These are phyloP conservation scores for Aspergillus terreus DNA, from an alignment of 2,329 filamentous ascomycete species.

Conservation along the genomic window DNA sequence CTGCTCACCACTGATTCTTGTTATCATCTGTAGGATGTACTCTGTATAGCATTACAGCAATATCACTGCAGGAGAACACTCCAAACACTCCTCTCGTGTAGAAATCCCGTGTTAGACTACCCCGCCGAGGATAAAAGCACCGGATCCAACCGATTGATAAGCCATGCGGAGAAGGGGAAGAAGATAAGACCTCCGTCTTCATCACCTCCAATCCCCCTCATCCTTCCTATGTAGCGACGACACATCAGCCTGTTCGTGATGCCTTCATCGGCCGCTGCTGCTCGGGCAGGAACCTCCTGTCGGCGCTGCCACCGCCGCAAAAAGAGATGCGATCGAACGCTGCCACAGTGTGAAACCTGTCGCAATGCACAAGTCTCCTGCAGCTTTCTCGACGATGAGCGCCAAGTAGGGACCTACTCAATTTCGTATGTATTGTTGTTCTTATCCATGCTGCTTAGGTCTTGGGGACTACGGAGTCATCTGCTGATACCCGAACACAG, in stretches of 20 bases:
- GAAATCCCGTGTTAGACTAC: background rate
- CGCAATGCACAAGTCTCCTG: constrained; percentile 34
- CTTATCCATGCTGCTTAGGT: no score
- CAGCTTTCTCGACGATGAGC: constrained; percentile 41
- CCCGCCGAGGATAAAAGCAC: background rate
- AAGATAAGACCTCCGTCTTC: constrained; percentile 2
- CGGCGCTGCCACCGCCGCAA: constrained; percentile 42
- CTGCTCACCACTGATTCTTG: no score
- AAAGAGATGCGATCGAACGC: constrained; percentile 40
- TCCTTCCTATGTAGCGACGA: background rate
- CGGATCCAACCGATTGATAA: constrained; percentile 2
- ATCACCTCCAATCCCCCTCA: background rate
- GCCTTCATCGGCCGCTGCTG: constrained; percentile 10
- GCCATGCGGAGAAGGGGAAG: constrained; percentile 4
- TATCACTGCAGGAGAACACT: no score
- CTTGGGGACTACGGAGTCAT: no score
- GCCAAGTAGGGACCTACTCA: constrained; percentile 39
- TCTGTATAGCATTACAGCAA: no score
- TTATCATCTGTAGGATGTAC: no score
- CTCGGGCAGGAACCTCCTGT: constrained; percentile 30
- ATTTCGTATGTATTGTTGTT: constrained; percentile 32
- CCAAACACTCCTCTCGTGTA: no score
- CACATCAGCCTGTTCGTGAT: background rate
- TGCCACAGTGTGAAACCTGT: constrained; percentile 42
- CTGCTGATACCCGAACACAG: constrained; percentile 9